Evolutionary conservation across 805 yeast species (phyloP).

Genomic region (Kuraishia floccosa): DNA sequence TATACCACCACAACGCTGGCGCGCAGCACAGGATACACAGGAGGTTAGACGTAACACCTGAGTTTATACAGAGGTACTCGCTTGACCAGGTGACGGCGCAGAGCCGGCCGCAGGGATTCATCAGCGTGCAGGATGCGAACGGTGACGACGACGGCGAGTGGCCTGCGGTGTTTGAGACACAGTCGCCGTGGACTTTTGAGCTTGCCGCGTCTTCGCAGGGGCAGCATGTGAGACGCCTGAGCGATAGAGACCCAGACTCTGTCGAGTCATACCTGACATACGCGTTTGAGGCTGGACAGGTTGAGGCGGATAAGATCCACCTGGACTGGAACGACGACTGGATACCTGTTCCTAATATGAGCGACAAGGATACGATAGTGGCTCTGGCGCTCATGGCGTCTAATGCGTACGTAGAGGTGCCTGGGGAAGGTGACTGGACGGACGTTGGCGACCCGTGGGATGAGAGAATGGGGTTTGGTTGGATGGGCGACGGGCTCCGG

Average conservation of each 20-base stretch:
- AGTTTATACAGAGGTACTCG: conserved; percentile 15
- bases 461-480: conserved; percentile 57
- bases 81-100: conserved; percentile 3
- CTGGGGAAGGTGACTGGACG: conserved; percentile 77
- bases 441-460: conserved; percentile 59
- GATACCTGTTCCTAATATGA: conserved; percentile 58
- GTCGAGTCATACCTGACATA: conserved; percentile 56
- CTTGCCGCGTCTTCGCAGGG: background rate
- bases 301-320: conserved; percentile 21
- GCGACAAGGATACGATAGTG: conserved; percentile 63
- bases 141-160: conserved; percentile 3
- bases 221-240: conserved; percentile 23
- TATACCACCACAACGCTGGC: conserved; percentile 51
- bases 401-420: conserved; percentile 78
- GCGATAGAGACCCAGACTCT: conserved; percentile 42
- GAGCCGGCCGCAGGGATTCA: no score
- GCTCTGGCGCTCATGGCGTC: conserved; percentile 78
- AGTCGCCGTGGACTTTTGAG: conserved; percentile 1
- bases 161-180: background rate
- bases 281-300: conserved; percentile 32
- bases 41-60: conserved; percentile 37
- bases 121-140: background rate
- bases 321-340: conserved; percentile 55
- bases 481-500: conserved; percentile 77
- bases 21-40: conserved; percentile 27